phyloP scores from a whole-genome alignment of 1,284 basidiomycete genomes.

The Heterobasidion parviporum region DNA sequence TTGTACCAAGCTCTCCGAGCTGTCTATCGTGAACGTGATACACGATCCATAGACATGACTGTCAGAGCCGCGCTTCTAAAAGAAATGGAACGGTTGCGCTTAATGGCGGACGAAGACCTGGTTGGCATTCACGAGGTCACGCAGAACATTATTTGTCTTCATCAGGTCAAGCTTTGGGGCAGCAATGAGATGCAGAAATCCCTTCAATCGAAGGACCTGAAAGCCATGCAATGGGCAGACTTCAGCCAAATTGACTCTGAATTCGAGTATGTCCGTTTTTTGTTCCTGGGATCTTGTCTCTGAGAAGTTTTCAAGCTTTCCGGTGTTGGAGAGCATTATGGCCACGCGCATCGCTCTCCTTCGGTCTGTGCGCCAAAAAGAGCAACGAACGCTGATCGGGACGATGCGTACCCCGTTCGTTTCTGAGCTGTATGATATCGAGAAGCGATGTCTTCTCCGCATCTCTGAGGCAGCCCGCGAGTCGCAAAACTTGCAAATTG shows the following conservation, averaged over 20 bases:
- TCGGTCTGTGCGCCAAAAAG: conserved; percentile 55
- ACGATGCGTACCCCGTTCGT: conserved; percentile 50
- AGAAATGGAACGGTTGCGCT: conserved; percentile 61
- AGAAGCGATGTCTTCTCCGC: conserved; percentile 64
- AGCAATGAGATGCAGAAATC: conserved; percentile 26
- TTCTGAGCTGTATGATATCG: conserved; percentile 46
- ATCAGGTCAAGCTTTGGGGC: conserved; percentile 62
- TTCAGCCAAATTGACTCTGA: conserved; percentile 42
- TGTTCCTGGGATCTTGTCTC: background rate
- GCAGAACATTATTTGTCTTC: conserved; percentile 70
- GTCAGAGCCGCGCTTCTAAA: conserved; percentile 43
- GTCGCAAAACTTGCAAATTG: conserved; percentile 68
- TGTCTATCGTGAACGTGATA: conserved; percentile 66
- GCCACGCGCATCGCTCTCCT: conserved; percentile 82
- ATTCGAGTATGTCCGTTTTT: conserved; percentile 53
- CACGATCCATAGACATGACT: conserved; percentile 33
- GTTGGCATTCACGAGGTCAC: conserved; percentile 61
- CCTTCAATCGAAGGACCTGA: conserved; percentile 27
- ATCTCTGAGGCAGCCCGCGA: conserved; percentile 72
- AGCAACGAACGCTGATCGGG: conserved; percentile 68
- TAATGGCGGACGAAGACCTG: conserved; percentile 69
- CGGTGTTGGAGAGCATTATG: conserved; percentile 69
- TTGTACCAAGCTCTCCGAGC: conserved; percentile 77
- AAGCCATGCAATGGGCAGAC: conserved; percentile 27
- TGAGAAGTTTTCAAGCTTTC: conserved; percentile 49